Conservation (phyloP, 2,329 filamentous ascomycete species). For the Trichoderma pleuroti region DNA sequence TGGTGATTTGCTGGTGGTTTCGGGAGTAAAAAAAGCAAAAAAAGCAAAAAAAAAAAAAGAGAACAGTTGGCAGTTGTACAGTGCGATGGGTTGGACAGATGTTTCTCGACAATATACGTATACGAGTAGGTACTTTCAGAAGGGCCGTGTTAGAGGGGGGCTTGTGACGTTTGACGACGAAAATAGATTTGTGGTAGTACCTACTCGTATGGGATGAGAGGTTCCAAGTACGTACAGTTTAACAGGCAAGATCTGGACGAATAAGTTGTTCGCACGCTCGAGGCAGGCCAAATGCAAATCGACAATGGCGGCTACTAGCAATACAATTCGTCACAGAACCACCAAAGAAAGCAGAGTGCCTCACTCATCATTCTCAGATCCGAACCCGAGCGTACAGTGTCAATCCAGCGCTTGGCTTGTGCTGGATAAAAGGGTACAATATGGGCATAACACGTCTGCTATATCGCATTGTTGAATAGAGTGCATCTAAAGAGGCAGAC, state of each 20-base stretch:
- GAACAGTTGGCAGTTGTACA: slow-evolving; percentile 16
- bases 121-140: not conserved
- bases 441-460: not conserved
- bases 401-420: not conserved
- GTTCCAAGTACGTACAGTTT: not conserved
- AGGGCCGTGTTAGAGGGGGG: not conserved
- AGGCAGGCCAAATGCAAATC: not conserved
- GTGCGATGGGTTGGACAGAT: slow-evolving; percentile 8
- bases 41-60: not conserved
- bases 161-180: not conserved
- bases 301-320: not conserved
- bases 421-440: not conserved
- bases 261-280: not conserved
- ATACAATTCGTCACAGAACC: not conserved
- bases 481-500: slow-evolving; percentile 19
- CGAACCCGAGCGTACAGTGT: slow-evolving; percentile 3
- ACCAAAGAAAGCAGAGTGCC: not conserved
- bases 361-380: not conserved
- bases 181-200: not conserved
- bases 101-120: not conserved
- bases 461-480: slow-evolving; percentile 11
- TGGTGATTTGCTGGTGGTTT: slow-evolving; percentile 26
- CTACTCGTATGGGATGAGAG: no score
- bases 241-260: not conserved
- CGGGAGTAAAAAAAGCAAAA: not conserved